Evolutionary conservation across 208 protist species (phyloP), one percentile per base, ranked within the genome.

Genomic region (Leishmania guyanensis): DNA sequence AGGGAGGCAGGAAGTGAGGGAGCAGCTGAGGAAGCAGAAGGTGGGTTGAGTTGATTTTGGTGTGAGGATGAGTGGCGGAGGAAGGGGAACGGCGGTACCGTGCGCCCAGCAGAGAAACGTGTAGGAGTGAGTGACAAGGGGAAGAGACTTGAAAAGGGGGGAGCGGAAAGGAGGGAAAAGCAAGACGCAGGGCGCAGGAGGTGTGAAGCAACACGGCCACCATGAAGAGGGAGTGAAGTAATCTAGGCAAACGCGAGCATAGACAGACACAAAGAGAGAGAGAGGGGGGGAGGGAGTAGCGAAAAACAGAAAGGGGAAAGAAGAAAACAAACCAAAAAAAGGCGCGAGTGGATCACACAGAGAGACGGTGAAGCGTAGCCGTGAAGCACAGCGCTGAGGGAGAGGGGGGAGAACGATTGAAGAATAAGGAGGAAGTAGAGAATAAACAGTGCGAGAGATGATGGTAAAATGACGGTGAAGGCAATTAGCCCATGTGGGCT

Each of bases 151-250:
- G 16, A 46, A 70, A 43, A 26, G 56, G 14, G 20, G 50, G 56
- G 22, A 83, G 70, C 54, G 29, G 69, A 80, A 84, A 85, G n/a
- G 86, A 79, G 36, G 72, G 72, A 77, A 79, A 81, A 46, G 43
- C 43, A 46, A 46, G 43, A 46, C 43, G 43, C 43, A 46, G 0
- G 43, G 43, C 43, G 4, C 43, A 43, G 43, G 43, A 6, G 43
- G 43, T 46, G 43, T 46, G 43, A 46, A 46, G 4, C 4, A 46
- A 6, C 43, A 46, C 43, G 43, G 43, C 43, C 43, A 46, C 43
- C 43, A 46, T 46, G 43, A 3, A 46, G 43, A 46, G 4, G 43
- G 43, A 46, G 4, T 46, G 43, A 46, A 46, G 43, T 46, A 46
- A 46, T 46, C 43, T 46, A 74, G 48, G 51, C 71, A 65, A 73